Percentiles rank a stretch among this genome's conserved stretches.
phyloP scores from a whole-genome alignment of 768 basidiomycete genomes.

The Suillus sp. region DNA sequence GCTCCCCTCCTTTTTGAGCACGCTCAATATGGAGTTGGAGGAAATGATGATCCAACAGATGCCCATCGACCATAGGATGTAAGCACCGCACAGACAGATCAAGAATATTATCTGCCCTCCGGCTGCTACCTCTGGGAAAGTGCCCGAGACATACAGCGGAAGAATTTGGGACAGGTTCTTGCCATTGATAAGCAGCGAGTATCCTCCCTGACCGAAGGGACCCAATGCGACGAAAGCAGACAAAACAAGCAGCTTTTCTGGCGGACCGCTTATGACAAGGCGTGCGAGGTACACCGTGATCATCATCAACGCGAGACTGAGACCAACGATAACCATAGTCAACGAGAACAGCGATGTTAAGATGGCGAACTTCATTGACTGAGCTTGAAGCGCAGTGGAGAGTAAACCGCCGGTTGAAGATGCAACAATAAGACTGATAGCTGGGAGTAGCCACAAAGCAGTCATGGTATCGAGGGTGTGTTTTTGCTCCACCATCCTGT shows the following conservation, averaged over 20 bases:
- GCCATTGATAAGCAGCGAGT: conserved; percentile 45
- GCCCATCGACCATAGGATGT: conserved; percentile 56
- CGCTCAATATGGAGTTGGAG: conserved; percentile 40
- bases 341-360: conserved; percentile 47
- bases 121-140: conserved; percentile 35
- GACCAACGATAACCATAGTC: conserved; percentile 46
- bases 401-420: conserved; percentile 53
- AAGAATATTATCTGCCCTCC: conserved; percentile 46
- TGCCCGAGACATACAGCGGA: conserved; percentile 31
- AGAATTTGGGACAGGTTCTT: conserved; percentile 38
- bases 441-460: conserved; percentile 52
- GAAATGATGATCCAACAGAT: conserved; percentile 52
- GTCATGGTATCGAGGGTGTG: conserved; percentile 44
- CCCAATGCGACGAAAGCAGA: conserved; percentile 53
- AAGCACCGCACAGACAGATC: conserved; percentile 48
- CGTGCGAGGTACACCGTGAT: conserved; percentile 50
- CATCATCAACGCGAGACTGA: conserved; percentile 50
- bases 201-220: conserved; percentile 56
- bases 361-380: conserved; percentile 40
- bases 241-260: conserved; percentile 41
- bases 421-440: conserved; percentile 55
- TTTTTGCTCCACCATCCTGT: conserved; percentile 46
- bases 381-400: conserved; percentile 38
- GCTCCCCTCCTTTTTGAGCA: conserved; percentile 29
- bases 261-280: conserved; percentile 43